Conservation (phyloP, 2,329 filamentous ascomycete species). For the Trichophyton rubrum region DNA sequence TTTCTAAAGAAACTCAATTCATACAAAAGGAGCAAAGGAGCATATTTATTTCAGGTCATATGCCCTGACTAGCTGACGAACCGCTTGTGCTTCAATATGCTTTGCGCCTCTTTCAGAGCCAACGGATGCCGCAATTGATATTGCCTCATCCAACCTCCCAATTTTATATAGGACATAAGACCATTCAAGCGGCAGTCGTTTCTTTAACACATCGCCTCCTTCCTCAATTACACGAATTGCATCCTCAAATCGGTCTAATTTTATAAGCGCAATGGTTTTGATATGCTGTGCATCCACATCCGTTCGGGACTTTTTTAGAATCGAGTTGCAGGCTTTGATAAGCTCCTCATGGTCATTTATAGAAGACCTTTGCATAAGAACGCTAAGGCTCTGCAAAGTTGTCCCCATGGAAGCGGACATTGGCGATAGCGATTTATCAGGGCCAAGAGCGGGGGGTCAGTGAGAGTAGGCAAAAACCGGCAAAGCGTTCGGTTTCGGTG, state of each 20-base stretch:
- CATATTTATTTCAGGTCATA: neutral
- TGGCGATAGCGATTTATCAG: neutral
- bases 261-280: conserved; percentile 48
- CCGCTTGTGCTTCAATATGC: conserved; percentile 51
- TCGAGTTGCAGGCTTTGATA: conserved; percentile 45
- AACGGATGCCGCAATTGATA: conserved; percentile 35
- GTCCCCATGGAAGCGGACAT: conserved; percentile 2
- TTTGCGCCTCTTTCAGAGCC: conserved; percentile 38
- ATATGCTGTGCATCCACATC: conserved; percentile 47
- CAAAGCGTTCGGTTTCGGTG: neutral
- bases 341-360: conserved; percentile 52
- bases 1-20: neutral
- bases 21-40: neutral
- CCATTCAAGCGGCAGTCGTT: conserved; percentile 45
- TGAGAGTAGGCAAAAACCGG: neutral
- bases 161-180: conserved; percentile 53
- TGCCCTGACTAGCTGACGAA: conserved; percentile 23
- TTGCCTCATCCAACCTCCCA: conserved; percentile 44
- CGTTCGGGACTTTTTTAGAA: conserved; percentile 45
- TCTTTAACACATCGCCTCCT: conserved; percentile 41
- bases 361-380: conserved; percentile 44
- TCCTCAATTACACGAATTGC: conserved; percentile 45
- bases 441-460: neutral
- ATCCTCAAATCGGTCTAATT: conserved; percentile 52
- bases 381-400: conserved; percentile 35